Evolutionary conservation across 2,329 filamentous ascomycete species (phyloP).

Genomic region (Helicocarpus griseus): DNA sequence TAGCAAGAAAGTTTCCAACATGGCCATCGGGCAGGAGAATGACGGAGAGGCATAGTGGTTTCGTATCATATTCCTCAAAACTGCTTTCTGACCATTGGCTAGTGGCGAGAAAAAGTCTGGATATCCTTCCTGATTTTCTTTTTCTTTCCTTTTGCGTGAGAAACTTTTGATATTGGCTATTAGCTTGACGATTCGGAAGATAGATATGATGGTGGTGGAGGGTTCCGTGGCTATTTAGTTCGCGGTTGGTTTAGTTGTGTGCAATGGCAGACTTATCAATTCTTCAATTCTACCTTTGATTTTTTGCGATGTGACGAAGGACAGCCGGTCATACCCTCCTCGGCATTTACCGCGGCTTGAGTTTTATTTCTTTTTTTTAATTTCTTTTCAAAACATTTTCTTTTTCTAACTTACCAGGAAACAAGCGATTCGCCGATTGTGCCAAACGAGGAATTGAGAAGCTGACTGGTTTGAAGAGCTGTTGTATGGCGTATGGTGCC

Average conservation of each 20-base stretch:
- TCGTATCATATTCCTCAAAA: background rate
- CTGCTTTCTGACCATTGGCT: background rate
- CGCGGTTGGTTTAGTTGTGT: background rate
- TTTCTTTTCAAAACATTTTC: background rate
- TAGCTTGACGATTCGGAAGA: background rate
- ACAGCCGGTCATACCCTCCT: background rate
- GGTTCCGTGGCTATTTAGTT: slow-evolving; percentile 1
- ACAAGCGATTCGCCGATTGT: background rate
- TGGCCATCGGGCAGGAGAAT: background rate
- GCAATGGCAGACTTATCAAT: background rate
- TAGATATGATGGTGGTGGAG: background rate
- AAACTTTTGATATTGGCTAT: background rate
- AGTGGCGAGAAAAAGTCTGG: background rate
- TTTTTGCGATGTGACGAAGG: background rate
- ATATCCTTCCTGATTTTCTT: background rate
- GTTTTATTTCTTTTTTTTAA: background rate
- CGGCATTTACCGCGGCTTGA: background rate
- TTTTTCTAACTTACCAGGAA: background rate
- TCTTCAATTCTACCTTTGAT: background rate
- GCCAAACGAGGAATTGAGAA: background rate
- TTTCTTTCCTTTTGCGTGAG: too few relatives aligned
- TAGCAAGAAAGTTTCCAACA: slow-evolving; percentile 15
- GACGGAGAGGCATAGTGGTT: background rate
- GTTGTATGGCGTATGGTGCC: background rate
- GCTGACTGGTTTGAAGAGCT: background rate